A percentile compares a stretch with the other conserved stretches of the same genome.
phyloP scores from a whole-genome alignment of 1,284 basidiomycete species.

The Microbotryum intermedium region DNA sequence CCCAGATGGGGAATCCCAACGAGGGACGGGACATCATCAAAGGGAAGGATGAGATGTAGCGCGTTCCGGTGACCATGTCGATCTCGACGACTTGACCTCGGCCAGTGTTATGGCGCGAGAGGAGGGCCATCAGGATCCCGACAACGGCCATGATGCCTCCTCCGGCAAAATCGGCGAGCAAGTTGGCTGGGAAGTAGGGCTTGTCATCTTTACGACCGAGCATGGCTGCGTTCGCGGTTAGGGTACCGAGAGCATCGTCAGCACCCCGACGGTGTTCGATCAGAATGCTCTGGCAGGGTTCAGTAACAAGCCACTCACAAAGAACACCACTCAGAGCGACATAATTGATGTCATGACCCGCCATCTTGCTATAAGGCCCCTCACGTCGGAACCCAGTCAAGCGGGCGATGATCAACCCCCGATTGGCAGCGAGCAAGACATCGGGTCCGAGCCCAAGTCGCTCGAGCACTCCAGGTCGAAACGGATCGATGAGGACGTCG shows the following conservation, averaged over 20 bases:
- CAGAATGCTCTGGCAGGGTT: background rate
- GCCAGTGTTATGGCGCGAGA: slow-evolving; percentile 55
- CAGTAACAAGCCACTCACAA: slow-evolving; percentile 44
- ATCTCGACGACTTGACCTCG: slow-evolving; percentile 63
- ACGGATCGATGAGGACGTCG: slow-evolving; percentile 74
- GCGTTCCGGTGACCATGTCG: slow-evolving; percentile 74
- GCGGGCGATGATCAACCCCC: slow-evolving; percentile 36
- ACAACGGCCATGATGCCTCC: slow-evolving; percentile 64
- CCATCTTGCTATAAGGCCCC: slow-evolving; percentile 35
- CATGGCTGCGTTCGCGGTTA: slow-evolving; percentile 12
- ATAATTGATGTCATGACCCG: slow-evolving; percentile 70
- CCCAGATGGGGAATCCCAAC: slow-evolving; percentile 39
- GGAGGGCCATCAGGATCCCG: slow-evolving; percentile 65
- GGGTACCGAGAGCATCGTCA: background rate
- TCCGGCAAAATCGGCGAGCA: slow-evolving; percentile 70
- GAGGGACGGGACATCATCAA: slow-evolving; percentile 47
- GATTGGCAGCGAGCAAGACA: slow-evolving; percentile 48
- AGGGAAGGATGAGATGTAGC: slow-evolving; percentile 65
- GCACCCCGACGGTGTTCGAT: too few species aligned
- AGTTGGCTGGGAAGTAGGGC: slow-evolving; percentile 63
- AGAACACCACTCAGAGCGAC: slow-evolving; percentile 68
- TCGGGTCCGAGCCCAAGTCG: slow-evolving; percentile 66
- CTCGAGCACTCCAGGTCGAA: slow-evolving; percentile 73
- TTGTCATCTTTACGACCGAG: slow-evolving; percentile 44
- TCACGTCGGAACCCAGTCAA: slow-evolving; percentile 39